Conservation (phyloP, 805 yeast genomes). For the Peterozyma toletana region DNA sequence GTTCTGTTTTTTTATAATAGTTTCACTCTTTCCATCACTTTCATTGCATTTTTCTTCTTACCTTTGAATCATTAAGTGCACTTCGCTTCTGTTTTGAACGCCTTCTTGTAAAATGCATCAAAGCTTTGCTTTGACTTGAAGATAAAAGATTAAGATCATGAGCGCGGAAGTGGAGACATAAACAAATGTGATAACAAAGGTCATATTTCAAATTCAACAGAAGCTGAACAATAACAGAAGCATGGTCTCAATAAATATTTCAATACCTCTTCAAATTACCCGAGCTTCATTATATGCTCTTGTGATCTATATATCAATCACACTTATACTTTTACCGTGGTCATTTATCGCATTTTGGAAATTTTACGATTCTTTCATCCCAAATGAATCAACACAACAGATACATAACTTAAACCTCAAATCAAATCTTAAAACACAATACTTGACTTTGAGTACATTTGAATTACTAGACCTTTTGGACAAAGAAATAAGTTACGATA, state of each 20-base stretch:
- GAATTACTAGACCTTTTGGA: neutral
- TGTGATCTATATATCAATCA: neutral
- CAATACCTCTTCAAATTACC: constrained; percentile 1
- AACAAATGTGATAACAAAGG: too few species aligned
- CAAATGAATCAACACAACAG: neutral
- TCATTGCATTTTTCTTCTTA: neutral
- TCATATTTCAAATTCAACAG: too few species aligned
- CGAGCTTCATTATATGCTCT: constrained; percentile 1
- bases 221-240: too few species aligned
- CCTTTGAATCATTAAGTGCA: neutral
- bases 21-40: neutral
- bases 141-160: too few species aligned
- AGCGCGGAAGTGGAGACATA: too few species aligned
- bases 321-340: constrained; percentile 3
- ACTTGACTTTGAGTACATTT: neutral
- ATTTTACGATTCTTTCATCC: constrained; percentile 4
- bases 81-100: too few species aligned
- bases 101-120: too few species aligned
- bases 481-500: neutral
- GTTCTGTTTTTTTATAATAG: neutral
- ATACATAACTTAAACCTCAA: neutral
- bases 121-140: too few species aligned
- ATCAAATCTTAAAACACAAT: constrained; percentile 3
- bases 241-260: constrained; percentile 5
- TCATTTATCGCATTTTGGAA: constrained; percentile 1